Evolutionary conservation across 2,329 filamentous ascomycete genomes (phyloP), one percentile per base, ranked within the genome.

Genomic region (Phyllosticta citrichinensis): DNA sequence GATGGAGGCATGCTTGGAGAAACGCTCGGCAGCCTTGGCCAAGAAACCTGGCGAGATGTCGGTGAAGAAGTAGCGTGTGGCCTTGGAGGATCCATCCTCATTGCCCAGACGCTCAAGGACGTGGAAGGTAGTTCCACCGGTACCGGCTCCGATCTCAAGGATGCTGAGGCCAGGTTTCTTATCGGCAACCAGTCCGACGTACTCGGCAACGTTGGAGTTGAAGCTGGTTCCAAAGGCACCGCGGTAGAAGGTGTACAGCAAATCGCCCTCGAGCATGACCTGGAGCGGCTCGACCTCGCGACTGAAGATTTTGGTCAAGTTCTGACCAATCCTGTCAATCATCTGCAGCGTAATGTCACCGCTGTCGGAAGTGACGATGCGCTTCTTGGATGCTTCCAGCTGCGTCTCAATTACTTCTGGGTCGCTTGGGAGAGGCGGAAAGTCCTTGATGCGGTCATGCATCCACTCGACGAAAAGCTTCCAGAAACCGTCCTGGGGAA

Each of bases 41-140:
- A 69, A 65, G 60, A 68, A 67, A 1, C 58, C 64, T 3, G 66
- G 6, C 2, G 65, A 67, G 17, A 68, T 64, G 53, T 68, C 67
- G 1, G 68, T 68, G 58, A 59, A 68, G 10, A 30, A 56, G 54
- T 69, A 69, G 14, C 35, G 47, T 2, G 33, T 30, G 51, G 20
- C 27, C 11, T 22, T 35, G 25, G 19, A 40, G 5, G 50, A 24
- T 20, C 35, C 57, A 19, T 25, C 51, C 11, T 40, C 52, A 40
- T 52, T 33, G 8, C 47, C 10, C 52, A 60, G 22, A 2, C 22
- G 19, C 35, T 56, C 53, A 19, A 60, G 53, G 14, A 56, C 54
- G 10, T 40, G 33, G 19, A 25, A 55, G 0, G 52, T 64, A 2
- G 63, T 58, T 4, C 64, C 63, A 2, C 64, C 67, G 5, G 33